Evolutionary conservation across 2,329 filamentous ascomycete species (phyloP).

Genomic region (Stromatinia cepivora): DNA sequence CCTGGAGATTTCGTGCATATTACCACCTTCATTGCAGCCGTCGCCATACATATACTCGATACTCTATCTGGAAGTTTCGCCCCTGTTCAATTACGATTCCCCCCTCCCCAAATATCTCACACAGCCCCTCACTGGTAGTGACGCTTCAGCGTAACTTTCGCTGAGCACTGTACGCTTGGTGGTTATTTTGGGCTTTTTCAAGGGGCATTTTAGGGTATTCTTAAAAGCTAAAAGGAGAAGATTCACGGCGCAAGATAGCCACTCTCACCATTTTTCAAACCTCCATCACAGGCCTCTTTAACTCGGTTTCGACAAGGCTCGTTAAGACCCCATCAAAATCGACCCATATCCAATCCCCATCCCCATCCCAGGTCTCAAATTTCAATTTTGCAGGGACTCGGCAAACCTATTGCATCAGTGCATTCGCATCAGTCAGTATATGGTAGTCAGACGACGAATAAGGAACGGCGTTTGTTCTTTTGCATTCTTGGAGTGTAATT

Average conservation of each 20-base stretch:
- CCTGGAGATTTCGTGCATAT: slow-evolving; percentile 25
- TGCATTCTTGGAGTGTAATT: slow-evolving; percentile 16
- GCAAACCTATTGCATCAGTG: slow-evolving; percentile 6
- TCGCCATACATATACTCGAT: slow-evolving; percentile 19
- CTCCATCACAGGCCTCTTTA: background rate
- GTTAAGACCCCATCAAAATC: background rate
- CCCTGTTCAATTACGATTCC: slow-evolving; percentile 1
- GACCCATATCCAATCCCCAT: slow-evolving; percentile 4
- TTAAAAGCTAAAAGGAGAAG: background rate
- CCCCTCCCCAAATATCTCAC: background rate
- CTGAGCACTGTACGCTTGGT: background rate
- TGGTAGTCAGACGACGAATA: background rate
- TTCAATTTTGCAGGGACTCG: slow-evolving; percentile 11
- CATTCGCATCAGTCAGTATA: slow-evolving; percentile 8
- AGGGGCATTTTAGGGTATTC: slow-evolving; percentile 1
- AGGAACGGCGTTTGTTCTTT: background rate
- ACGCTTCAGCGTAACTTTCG: slow-evolving; percentile 15
- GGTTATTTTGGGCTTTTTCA: background rate
- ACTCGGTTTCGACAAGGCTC: slow-evolving; percentile 1
- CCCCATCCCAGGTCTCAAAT: slow-evolving; percentile 3
- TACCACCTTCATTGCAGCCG: slow-evolving; percentile 21
- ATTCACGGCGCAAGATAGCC: slow-evolving; percentile 4
- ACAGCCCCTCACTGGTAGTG: slow-evolving; percentile 7
- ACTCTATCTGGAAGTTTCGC: slow-evolving; percentile 19
- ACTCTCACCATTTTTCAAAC: background rate